phyloP scores from a whole-genome alignment of 2,329 filamentous ascomycete species.

The Venturia asperata region DNA sequence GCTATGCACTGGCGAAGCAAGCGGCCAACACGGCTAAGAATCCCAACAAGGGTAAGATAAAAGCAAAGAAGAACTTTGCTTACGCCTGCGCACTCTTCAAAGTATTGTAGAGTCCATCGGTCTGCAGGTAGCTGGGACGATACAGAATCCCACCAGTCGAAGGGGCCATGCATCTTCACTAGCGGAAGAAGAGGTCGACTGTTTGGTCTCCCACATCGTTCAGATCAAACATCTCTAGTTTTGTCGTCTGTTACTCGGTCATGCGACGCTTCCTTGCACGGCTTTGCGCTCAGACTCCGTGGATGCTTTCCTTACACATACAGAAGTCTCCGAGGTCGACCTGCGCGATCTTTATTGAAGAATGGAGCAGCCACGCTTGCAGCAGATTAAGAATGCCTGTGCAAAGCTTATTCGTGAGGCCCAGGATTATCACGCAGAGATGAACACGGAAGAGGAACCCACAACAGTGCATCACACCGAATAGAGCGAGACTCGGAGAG shows the following conservation, averaged over 20 bases:
- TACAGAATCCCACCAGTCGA: not conserved
- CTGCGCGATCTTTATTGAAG: constrained; percentile 43
- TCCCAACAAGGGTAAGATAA: constrained; percentile 28
- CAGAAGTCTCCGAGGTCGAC: constrained; percentile 37
- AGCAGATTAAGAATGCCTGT: constrained; percentile 46
- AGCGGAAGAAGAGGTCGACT: constrained; percentile 33
- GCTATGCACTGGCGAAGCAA: constrained; percentile 21
- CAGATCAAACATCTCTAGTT: constrained; percentile 46
- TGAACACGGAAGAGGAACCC: constrained; percentile 24
- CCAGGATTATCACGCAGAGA: constrained; percentile 32
- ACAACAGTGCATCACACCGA: constrained; percentile 13
- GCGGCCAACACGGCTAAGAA: constrained; percentile 36
- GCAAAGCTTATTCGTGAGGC: constrained; percentile 42
- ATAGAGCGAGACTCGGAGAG: not conserved
- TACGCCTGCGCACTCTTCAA: not conserved
- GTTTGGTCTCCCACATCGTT: constrained; percentile 38
- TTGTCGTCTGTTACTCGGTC: constrained; percentile 42
- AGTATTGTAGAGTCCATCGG: not conserved
- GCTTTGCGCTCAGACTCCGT: constrained; percentile 40
- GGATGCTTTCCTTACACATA: constrained; percentile 40
- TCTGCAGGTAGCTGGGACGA: not conserved
- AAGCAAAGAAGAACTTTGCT: not conserved
- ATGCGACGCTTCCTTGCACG: constrained; percentile 40
- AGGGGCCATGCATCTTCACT: not conserved
- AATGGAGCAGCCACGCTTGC: constrained; percentile 42